Percentiles rank a stretch among this genome's conserved stretches.
These are phyloP conservation scores for Cladorrhinum sp. DNA, from an alignment of 2,329 filamentous ascomycete genomes.

Conservation along the genomic window DNA sequence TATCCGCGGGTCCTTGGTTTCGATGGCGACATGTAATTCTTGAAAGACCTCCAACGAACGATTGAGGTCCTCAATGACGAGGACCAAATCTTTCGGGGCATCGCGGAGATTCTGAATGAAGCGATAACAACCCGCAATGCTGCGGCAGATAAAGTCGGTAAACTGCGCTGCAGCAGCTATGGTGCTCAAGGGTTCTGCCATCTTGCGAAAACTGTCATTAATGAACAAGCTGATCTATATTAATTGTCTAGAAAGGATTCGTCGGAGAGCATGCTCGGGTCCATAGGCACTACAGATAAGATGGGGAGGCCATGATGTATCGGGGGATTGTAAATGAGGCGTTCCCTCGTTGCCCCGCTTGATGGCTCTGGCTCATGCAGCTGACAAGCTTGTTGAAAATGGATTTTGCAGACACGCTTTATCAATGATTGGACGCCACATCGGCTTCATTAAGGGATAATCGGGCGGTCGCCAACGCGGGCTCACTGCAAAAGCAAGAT, in stretches of 20 bases:
- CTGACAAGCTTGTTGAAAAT: too few species aligned
- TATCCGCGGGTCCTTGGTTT: neutral
- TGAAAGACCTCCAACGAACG: neutral
- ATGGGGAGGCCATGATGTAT: too few species aligned
- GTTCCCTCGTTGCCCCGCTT: too few species aligned
- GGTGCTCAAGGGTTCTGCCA: neutral
- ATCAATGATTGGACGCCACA: neutral
- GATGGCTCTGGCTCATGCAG: too few species aligned
- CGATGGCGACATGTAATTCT: neutral
- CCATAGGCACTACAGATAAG: too few species aligned
- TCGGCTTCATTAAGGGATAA: neutral
- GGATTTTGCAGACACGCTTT: neutral
- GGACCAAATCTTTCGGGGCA: constrained; percentile 4
- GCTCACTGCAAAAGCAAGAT: neutral
- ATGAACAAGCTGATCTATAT: neutral
- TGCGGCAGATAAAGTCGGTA: constrained; percentile 1
- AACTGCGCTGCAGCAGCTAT: constrained; percentile 9
- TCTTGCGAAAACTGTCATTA: neutral
- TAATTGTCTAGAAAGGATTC: neutral
- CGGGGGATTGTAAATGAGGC: too few species aligned
- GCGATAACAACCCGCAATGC: neutral
- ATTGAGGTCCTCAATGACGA: neutral
- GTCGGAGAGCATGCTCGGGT: too few species aligned
- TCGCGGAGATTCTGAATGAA: constrained; percentile 7
- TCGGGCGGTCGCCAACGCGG: neutral